Evolutionary conservation across 352 stramenopile species (phyloP).

Genomic region (Phytophthora hibernalis): DNA sequence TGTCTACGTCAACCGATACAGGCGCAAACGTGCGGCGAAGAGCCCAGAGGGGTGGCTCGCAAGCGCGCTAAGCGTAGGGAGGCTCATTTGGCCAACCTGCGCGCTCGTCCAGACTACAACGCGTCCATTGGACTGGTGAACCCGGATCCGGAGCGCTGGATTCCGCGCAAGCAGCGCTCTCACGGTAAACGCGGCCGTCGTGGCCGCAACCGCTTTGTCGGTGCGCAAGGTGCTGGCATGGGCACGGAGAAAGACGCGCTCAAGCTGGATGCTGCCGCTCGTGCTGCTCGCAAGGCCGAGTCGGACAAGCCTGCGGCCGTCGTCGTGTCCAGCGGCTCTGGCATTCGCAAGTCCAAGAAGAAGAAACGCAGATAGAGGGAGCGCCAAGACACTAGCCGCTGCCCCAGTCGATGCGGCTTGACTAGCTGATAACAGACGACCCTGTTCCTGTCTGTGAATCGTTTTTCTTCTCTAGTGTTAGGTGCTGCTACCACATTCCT

Average conservation of each 20-base stretch:
- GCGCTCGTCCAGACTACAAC: constrained; percentile 76
- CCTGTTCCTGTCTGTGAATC: constrained; percentile 35
- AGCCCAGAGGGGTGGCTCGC: constrained; percentile 74
- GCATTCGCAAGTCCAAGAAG: constrained; percentile 87
- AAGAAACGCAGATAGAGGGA: constrained; percentile 83
- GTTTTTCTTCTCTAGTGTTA: constrained; percentile 42
- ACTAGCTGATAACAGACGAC: constrained; percentile 29
- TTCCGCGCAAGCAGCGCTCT: constrained; percentile 87
- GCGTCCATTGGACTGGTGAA: constrained; percentile 77
- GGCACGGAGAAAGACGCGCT: constrained; percentile 81
- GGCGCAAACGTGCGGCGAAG: constrained; percentile 76
- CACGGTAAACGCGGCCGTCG: constrained; percentile 77
- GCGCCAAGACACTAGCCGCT: constrained; percentile 17
- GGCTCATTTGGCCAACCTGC: constrained; percentile 63
- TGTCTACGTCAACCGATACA: constrained; percentile 19
- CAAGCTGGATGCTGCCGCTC: constrained; percentile 83
- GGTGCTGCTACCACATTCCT: constrained; percentile 13
- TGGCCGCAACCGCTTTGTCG: constrained; percentile 85
- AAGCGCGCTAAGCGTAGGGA: constrained; percentile 81
- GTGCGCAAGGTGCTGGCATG: constrained; percentile 81
- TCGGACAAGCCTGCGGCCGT: constrained; percentile 65
- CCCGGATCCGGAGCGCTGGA: constrained; percentile 85
- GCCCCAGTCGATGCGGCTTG: constrained; percentile 9
- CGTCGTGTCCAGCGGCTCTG: constrained; percentile 63
- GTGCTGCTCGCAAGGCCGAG: constrained; percentile 72